Evolutionary conservation across 805 yeast genomes (phyloP).

Genomic region (Lipomyces yamadae): DNA sequence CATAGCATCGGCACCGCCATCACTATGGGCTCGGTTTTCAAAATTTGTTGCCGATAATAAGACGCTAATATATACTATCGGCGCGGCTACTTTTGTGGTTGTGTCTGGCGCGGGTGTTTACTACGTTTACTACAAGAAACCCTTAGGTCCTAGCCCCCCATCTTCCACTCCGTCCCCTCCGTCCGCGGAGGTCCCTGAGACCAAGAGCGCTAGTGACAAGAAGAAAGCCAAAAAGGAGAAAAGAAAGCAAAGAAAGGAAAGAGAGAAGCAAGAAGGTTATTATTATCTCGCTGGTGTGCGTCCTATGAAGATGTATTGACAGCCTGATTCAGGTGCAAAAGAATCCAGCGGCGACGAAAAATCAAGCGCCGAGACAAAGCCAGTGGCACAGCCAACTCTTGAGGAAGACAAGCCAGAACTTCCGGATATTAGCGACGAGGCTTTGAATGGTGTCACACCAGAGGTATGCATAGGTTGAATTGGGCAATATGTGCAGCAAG

Average conservation of each 20-base stretch:
- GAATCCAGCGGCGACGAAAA: background rate
- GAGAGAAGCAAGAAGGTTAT: conserved; percentile 25
- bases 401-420: conserved; percentile 18
- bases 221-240: conserved; percentile 34
- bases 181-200: conserved; percentile 10
- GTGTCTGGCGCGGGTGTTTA: conserved; percentile 39
- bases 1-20: conserved; percentile 27
- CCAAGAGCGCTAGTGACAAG: conserved; percentile 22
- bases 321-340: conserved; percentile 3
- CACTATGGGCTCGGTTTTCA: conserved; percentile 32
- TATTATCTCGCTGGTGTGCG: background rate
- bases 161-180: conserved; percentile 8
- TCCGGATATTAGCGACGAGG: conserved; percentile 28
- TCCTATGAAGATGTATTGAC: background rate
- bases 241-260: conserved; percentile 31
- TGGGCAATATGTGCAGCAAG: background rate
- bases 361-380: conserved; percentile 3
- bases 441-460: conserved; percentile 52
- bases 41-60: conserved; percentile 37
- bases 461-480: conserved; percentile 10
- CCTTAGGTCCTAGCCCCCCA: conserved; percentile 9
- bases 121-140: conserved; percentile 30
- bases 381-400: conserved; percentile 4
- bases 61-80: conserved; percentile 34
- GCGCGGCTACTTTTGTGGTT: conserved; percentile 35